These are phyloP conservation scores for Straminergon stramineum DNA, from an alignment of 225 moss, liverwort and hornwort genomes.

Conservation along the genomic window DNA sequence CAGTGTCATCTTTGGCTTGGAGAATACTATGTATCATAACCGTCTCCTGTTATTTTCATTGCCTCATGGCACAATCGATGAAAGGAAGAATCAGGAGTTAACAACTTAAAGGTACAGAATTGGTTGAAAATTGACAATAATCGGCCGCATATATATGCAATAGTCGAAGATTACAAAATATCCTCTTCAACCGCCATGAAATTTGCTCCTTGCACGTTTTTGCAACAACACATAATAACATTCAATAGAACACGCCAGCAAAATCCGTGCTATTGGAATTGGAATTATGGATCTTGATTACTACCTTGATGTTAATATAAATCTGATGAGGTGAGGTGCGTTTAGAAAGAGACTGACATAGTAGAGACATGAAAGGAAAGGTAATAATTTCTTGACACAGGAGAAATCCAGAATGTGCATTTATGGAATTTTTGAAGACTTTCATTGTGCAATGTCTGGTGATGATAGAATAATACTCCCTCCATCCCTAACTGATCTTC, in stretches of 20 bases:
- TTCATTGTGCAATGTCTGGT: too few relatives aligned
- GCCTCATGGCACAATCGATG: neutral
- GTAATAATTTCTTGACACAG: too few relatives aligned
- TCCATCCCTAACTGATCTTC: too few relatives aligned
- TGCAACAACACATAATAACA: neutral
- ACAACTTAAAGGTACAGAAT: too few relatives aligned
- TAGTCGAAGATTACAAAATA: neutral
- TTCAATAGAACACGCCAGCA: neutral
- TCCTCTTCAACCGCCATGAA: neutral
- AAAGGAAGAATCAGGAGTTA: neutral
- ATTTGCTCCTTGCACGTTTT: neutral
- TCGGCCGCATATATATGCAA: neutral
- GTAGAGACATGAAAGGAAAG: too few relatives aligned
- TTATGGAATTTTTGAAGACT: too few relatives aligned
- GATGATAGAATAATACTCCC: too few relatives aligned
- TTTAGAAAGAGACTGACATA: too few relatives aligned
- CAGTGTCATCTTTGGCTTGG: constrained; percentile 46
- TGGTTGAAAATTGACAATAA: neutral
- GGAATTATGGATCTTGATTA: neutral
- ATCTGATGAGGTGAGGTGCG: too few relatives aligned
- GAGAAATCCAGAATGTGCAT: too few relatives aligned
- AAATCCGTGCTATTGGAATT: neutral
- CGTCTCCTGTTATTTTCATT: neutral
- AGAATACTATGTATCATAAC: constrained; percentile 5
- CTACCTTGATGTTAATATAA: too few relatives aligned